phyloP scores from a whole-genome alignment of 1,139 yeast species.

The Suhomyces bokatorum region DNA sequence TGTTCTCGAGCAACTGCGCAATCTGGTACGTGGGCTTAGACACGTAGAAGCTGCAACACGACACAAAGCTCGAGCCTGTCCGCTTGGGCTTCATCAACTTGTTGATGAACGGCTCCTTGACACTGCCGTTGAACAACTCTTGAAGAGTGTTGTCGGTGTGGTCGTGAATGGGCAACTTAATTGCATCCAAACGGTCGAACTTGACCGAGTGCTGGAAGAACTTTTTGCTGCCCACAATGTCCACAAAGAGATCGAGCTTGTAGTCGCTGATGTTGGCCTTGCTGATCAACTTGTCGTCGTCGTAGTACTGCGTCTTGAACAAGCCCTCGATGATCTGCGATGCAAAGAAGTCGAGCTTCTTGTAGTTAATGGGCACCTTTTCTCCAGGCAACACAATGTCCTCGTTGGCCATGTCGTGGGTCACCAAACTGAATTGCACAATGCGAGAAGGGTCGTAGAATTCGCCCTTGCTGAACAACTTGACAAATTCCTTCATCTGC shows the following conservation, averaged over 20 bases:
- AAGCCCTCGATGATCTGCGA: slow-evolving; percentile 40
- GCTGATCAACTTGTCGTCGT: slow-evolving; percentile 23
- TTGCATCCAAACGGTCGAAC: slow-evolving; percentile 31
- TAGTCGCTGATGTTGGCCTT: slow-evolving; percentile 26
- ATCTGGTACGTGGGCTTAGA: slow-evolving; percentile 38
- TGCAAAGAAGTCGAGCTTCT: slow-evolving; percentile 44
- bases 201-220: slow-evolving; percentile 36
- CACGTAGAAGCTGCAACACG: slow-evolving; percentile 38
- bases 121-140: slow-evolving; percentile 29
- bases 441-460: slow-evolving; percentile 23
- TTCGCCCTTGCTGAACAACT: slow-evolving; percentile 23
- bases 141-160: slow-evolving; percentile 26
- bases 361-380: slow-evolving; percentile 34
- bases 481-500: slow-evolving; percentile 27
- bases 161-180: slow-evolving; percentile 33
- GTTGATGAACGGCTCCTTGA: slow-evolving; percentile 36
- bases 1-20: slow-evolving; percentile 28
- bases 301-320: slow-evolving; percentile 23
- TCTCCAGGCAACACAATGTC: slow-evolving; percentile 43
- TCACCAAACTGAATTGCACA: slow-evolving; percentile 28
- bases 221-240: slow-evolving; percentile 43
- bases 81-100: slow-evolving; percentile 43
- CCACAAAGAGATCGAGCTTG: slow-evolving; percentile 42
- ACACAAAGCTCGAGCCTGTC: slow-evolving; percentile 32
- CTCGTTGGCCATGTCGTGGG: slow-evolving; percentile 39